A percentile compares a stretch with the other conserved stretches of the same genome.
Conservation (phyloP, 768 basidiomycete genomes). For the Calocybe cyanea region DNA sequence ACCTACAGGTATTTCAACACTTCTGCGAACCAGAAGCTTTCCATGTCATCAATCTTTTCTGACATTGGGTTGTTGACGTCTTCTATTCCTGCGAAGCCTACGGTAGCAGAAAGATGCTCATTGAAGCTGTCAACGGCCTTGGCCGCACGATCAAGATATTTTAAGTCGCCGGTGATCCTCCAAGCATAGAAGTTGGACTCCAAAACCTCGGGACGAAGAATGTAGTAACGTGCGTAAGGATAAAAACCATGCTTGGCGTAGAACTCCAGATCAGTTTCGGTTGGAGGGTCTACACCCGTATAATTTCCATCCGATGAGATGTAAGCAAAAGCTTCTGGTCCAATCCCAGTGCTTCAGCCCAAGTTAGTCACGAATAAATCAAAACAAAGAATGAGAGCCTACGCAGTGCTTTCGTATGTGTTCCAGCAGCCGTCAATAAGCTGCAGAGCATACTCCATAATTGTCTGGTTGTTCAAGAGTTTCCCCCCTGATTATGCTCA, state of each 20-base stretch:
- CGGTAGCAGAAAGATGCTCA: constrained; percentile 33
- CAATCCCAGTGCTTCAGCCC: constrained; percentile 62
- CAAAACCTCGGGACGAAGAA: constrained; percentile 70
- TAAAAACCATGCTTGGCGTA: constrained; percentile 65
- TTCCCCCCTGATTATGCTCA: constrained; percentile 49
- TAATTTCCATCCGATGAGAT: constrained; percentile 56
- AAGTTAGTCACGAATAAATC: too few relatives aligned
- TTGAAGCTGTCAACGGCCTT: constrained; percentile 56
- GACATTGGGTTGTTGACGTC: constrained; percentile 48
- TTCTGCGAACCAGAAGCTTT: constrained; percentile 72
- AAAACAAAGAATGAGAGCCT: constrained; percentile 23
- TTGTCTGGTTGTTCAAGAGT: constrained; percentile 63
- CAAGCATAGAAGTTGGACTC: constrained; percentile 81
- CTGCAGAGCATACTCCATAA: constrained; percentile 54
- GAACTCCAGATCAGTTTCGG: constrained; percentile 41
- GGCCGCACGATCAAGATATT: constrained; percentile 63
- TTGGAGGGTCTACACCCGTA: constrained; percentile 42
- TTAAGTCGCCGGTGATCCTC: constrained; percentile 63
- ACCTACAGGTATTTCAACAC: constrained; percentile 68
- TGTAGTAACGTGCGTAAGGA: constrained; percentile 49
- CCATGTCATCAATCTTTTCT: constrained; percentile 50
- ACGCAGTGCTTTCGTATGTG: constrained; percentile 70
- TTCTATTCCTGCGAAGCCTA: constrained; percentile 50
- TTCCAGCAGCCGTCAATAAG: constrained; percentile 78
- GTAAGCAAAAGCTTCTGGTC: constrained; percentile 66